Conservation (phyloP, 345 rosid species). For the Lepidium didymum region DNA sequence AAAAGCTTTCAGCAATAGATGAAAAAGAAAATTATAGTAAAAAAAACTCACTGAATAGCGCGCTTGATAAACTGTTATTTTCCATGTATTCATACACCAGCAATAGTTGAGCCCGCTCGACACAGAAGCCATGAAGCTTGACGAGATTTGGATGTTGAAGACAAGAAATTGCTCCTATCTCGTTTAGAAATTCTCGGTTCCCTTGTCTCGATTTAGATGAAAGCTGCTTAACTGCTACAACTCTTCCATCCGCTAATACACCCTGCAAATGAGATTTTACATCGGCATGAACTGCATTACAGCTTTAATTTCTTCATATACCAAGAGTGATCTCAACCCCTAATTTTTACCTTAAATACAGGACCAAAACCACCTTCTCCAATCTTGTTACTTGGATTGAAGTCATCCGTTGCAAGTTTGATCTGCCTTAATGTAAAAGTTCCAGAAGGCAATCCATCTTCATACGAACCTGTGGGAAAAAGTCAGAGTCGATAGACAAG, state of each 20-base stretch:
- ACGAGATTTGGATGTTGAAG: conserved; percentile 73
- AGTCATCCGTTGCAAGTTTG: conserved; percentile 45
- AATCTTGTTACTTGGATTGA: conserved; percentile 42
- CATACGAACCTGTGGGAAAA: conserved; percentile 22
- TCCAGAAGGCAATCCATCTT: conserved; percentile 36
- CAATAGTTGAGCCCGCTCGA: conserved; percentile 50
- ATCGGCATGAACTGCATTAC: conserved; percentile 1
- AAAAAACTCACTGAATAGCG: conserved; percentile 47
- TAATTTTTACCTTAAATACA: conserved; percentile 46
- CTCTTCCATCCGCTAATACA: conserved; percentile 44
- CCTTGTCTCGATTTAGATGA: conserved; percentile 71
- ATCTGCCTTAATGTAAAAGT: conserved; percentile 49
- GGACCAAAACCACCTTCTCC: conserved; percentile 75
- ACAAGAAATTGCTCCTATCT: conserved; percentile 61
- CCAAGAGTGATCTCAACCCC: neutral
- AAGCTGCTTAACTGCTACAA: conserved; percentile 64
- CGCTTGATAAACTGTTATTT: conserved; percentile 53
- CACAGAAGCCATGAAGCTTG: conserved; percentile 58
- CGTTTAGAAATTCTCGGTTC: conserved; percentile 62
- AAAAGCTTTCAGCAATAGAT: neutral
- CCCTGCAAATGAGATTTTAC: conserved; percentile 32
- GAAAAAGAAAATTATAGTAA: neutral
- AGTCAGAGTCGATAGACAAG: neutral
- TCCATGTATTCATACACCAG: conserved; percentile 69
- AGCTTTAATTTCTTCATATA: conserved; percentile 1